Evolutionary conservation across 257 asterid species (phyloP), one percentile per base, ranked within the genome.

Genomic region (Solanum paucissectum): DNA sequence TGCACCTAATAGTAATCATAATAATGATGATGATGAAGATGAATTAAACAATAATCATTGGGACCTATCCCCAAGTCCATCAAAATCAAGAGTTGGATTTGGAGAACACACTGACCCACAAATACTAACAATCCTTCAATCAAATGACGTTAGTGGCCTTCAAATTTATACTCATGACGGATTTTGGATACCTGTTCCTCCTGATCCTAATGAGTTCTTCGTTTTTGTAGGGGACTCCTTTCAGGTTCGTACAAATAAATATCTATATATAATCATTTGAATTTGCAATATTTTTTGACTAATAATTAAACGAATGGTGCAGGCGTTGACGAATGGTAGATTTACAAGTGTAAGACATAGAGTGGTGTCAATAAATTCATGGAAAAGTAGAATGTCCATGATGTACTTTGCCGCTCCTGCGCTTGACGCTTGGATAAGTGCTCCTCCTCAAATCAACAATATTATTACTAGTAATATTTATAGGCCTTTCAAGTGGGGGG

Each of bases 51-150:
- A 37, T 7, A 44, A 77, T 44, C 23, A 46, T 27, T 44, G 40
- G 66, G 85, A 27, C 84, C 88, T 7, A n/a, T 34, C 81, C n/a
- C 12, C 10, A 2, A 25, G 42, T 52, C 88, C 38, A 27, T 68
- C 89, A n/a, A 90, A 91, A 58, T 33, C 55, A 20, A 87, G 96
- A n/a, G 87, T 95, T 36, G 97, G 98, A 6, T 95, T 95, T 38
- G 98, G 98, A 12, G 98, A 95, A 85, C 98, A 95, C 72, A 92
- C 98, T 1, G 98, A 95, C 84, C 98, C 98, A 81, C 98, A 95
- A 84, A 92, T 95, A 27, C 83, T 95, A 25, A 95, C 98, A 1
- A 89, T 95, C 69, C 77, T 95, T 85, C 87, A 94, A 37, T 94
- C 98, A 84, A 95, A 95, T 89, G 91, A 94, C 32, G 98, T 94